Conservation (phyloP, 2,329 filamentous ascomycete species). For the Curvularia verruculosa region DNA sequence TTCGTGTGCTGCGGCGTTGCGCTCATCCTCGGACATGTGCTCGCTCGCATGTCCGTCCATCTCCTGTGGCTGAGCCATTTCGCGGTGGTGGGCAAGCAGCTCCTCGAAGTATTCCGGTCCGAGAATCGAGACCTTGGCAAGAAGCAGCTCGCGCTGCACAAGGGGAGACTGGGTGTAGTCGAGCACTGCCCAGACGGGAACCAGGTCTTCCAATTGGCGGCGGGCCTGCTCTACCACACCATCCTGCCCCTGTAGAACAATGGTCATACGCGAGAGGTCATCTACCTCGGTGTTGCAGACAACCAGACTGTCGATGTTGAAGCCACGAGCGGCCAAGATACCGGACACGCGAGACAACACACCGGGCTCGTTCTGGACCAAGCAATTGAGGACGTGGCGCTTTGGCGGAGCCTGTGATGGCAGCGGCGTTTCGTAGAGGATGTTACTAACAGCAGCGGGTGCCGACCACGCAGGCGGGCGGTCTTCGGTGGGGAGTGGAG, state of each 20-base stretch:
- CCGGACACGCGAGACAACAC: slow-evolving; percentile 95
- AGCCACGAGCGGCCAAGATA: slow-evolving; percentile 92
- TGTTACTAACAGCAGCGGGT: slow-evolving; percentile 94
- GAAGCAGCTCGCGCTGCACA: slow-evolving; percentile 91
- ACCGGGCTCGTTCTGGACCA: slow-evolving; percentile 98
- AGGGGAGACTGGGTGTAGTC: slow-evolving; percentile 93
- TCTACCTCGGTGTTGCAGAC: slow-evolving; percentile 98
- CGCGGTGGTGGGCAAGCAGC: slow-evolving; percentile 90
- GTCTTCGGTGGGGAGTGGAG: slow-evolving; percentile 78
- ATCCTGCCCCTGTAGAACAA: slow-evolving; percentile 94
- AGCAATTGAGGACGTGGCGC: slow-evolving; percentile 94
- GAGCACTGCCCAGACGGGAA: slow-evolving; percentile 96
- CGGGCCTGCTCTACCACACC: slow-evolving; percentile 97
- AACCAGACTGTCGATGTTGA: slow-evolving; percentile 98
- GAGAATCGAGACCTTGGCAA: slow-evolving; percentile 95
- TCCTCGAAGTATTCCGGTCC: slow-evolving; percentile 99
- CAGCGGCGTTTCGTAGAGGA: slow-evolving; percentile 95
- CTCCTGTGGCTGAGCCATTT: slow-evolving; percentile 69
- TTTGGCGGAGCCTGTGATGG: slow-evolving; percentile 84
- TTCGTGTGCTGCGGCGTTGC: slow-evolving; percentile 36
- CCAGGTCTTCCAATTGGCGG: slow-evolving; percentile 92
- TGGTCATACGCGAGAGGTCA: slow-evolving; percentile 97
- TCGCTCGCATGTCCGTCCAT: slow-evolving; percentile 32
- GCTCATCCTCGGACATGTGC: slow-evolving; percentile 42
- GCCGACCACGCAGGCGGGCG: slow-evolving; percentile 82